Conservation (phyloP, 2,329 filamentous ascomycete genomes). For the Fusarium sulawesiense region DNA sequence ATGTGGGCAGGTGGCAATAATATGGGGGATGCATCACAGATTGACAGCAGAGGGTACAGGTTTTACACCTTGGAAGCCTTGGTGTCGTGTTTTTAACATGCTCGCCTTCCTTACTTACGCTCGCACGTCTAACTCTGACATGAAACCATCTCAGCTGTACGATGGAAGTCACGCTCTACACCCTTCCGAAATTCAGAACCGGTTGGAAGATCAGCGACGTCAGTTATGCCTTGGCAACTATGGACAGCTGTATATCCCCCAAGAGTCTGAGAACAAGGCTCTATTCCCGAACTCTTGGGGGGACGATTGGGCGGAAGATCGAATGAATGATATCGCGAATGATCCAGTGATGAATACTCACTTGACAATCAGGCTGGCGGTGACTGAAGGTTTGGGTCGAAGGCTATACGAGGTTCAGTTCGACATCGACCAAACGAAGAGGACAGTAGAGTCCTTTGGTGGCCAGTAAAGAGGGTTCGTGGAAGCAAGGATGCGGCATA, state of each 20-base stretch:
- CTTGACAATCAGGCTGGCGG: constrained; percentile 9
- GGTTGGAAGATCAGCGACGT: constrained; percentile 24
- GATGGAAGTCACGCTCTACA: constrained; percentile 1
- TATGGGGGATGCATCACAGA: constrained; percentile 38
- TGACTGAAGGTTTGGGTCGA: constrained; percentile 27
- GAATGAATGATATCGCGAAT: constrained; percentile 7
- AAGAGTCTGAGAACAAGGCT: constrained; percentile 2
- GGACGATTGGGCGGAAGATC: constrained; percentile 17
- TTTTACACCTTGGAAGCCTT: constrained; percentile 12
- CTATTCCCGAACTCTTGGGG: constrained; percentile 30
- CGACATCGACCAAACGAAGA: background rate
- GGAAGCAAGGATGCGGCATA: background rate
- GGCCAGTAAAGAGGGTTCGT: background rate
- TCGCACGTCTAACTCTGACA: background rate
- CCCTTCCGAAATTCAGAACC: constrained; percentile 22
- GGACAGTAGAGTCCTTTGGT: background rate
- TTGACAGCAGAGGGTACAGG: background rate
- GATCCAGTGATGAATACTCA: background rate
- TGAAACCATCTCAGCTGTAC: constrained; percentile 13
- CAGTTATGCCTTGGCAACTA: constrained; percentile 6
- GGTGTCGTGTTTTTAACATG: constrained; percentile 40
- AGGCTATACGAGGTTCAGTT: constrained; percentile 36
- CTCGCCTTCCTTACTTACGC: constrained; percentile 13
- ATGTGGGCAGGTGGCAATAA: constrained; percentile 15
- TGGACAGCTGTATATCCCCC: background rate